Conservation (phyloP, 106 monocot species). For the Dioscorea zingiberensis region DNA sequence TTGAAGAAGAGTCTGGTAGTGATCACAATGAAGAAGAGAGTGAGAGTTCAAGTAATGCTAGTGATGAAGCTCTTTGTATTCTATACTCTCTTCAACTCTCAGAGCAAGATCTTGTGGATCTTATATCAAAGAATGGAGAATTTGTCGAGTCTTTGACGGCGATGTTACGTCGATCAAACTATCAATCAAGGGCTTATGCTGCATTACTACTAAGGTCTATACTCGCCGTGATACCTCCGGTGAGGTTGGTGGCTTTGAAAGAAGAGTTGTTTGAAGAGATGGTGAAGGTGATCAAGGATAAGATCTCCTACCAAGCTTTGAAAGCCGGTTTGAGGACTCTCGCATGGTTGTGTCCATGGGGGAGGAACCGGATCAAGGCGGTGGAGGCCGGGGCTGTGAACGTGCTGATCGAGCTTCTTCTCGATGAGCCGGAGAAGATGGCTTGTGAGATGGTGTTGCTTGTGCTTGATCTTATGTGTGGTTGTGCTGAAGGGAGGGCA, state of each 20-base stretch:
- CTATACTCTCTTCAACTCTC: slow-evolving; percentile 44
- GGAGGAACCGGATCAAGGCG: slow-evolving; percentile 48
- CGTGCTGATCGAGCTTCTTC: slow-evolving; percentile 46
- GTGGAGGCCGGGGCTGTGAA: slow-evolving; percentile 43
- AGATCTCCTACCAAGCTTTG: slow-evolving; percentile 27
- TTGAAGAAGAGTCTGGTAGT: not conserved
- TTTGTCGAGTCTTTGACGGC: slow-evolving; percentile 25
- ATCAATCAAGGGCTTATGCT: slow-evolving; percentile 39
- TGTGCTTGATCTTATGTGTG: slow-evolving; percentile 43
- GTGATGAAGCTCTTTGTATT: slow-evolving; percentile 47
- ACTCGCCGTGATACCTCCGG: slow-evolving; percentile 10
- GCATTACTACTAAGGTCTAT: slow-evolving; percentile 29
- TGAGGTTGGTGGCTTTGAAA: slow-evolving; percentile 1
- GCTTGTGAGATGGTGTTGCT: slow-evolving; percentile 39
- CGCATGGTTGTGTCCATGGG: slow-evolving; percentile 26
- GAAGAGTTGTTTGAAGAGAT: slow-evolving; percentile 34
- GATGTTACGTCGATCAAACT: slow-evolving; percentile 15
- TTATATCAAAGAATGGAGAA: slow-evolving; percentile 10
- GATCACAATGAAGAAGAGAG: not conserved
- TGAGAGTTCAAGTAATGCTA: not conserved
- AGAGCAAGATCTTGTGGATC: slow-evolving; percentile 8
- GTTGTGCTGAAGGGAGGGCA: slow-evolving; percentile 67
- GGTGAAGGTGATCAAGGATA: slow-evolving; percentile 27
- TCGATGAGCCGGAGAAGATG: slow-evolving; percentile 31
- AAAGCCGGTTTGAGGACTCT: slow-evolving; percentile 41